phyloP scores from a whole-genome alignment of 108 stramenopile genomes.

The Bacterosira constricta region DNA sequence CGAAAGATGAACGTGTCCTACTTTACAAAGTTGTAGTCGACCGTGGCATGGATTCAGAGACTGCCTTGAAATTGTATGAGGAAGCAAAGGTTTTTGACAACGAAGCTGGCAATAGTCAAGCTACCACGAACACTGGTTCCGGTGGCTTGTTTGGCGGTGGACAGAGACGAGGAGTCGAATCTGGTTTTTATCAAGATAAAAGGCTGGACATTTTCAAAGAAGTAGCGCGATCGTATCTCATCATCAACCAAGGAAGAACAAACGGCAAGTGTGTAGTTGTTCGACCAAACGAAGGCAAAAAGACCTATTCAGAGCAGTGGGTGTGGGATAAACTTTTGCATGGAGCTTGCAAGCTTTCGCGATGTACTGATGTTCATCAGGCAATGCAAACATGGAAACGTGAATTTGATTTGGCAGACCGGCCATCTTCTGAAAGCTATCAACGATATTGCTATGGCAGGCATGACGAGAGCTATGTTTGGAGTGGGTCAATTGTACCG shows the following conservation, averaged over 20 bases:
- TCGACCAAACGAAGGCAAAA: neutral
- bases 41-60: constrained; percentile 24
- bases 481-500: constrained; percentile 34
- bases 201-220: neutral
- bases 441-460: constrained; percentile 8
- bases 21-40: constrained; percentile 33
- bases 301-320: constrained; percentile 19
- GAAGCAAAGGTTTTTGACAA: constrained; percentile 10
- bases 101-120: neutral
- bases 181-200: neutral
- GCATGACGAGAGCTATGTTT: constrained; percentile 20
- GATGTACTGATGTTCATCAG: neutral
- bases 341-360: neutral
- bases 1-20: constrained; percentile 38
- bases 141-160: no score
- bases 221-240: constrained; percentile 2
- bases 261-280: neutral
- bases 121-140: no score
- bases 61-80: constrained; percentile 23
- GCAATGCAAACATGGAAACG: constrained; percentile 1
- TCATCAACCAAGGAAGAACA: neutral
- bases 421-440: neutral
- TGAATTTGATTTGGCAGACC: constrained; percentile 15
- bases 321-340: neutral
- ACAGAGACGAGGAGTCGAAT: neutral